Evolutionary conservation across 1,284 basidiomycete genomes (phyloP).

Genomic region (Cutaneotrichosporon sp.): DNA sequence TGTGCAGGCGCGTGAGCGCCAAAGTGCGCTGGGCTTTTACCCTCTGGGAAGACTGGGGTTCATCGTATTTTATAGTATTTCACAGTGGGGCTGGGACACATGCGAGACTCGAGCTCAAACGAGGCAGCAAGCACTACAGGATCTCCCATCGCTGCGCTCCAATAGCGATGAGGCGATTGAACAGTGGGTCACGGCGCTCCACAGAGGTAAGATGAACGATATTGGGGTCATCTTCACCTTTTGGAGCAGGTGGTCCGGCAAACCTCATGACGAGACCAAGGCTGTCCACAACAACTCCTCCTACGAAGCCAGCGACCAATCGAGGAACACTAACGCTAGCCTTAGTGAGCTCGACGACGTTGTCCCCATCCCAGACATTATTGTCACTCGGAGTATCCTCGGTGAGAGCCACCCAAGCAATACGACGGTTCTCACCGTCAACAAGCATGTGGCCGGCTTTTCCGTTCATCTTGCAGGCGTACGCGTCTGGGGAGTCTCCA

Average conservation of each 20-base stretch:
- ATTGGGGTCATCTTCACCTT: not conserved
- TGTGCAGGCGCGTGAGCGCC: no score
- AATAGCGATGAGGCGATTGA: slow-evolving; percentile 48
- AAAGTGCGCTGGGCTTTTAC: no score
- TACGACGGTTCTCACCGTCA: not conserved
- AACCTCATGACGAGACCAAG: slow-evolving; percentile 39
- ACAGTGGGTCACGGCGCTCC: slow-evolving; percentile 48
- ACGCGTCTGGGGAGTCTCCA: slow-evolving; percentile 7
- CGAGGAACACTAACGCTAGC: slow-evolving; percentile 44
- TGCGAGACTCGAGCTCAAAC: no score
- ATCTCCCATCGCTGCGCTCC: slow-evolving; percentile 49
- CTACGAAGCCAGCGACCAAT: slow-evolving; percentile 48
- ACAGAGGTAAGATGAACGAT: slow-evolving; percentile 41
- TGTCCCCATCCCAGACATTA: slow-evolving; percentile 4
- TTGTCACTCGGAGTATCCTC: not conserved
- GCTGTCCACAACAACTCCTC: slow-evolving; percentile 46
- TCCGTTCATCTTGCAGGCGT: slow-evolving; percentile 1
- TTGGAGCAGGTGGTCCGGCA: not conserved
- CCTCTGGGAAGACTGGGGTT: no score
- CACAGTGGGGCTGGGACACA: no score
- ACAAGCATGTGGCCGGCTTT: slow-evolving; percentile 5
- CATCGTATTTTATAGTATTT: no score
- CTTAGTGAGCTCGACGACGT: slow-evolving; percentile 10
- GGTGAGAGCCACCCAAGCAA: not conserved
- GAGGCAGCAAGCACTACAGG: slow-evolving; percentile 24